Evolutionary conservation across 202 grass and related monocot genomes (phyloP).

Genomic region (Hordeum pubiflorum): DNA sequence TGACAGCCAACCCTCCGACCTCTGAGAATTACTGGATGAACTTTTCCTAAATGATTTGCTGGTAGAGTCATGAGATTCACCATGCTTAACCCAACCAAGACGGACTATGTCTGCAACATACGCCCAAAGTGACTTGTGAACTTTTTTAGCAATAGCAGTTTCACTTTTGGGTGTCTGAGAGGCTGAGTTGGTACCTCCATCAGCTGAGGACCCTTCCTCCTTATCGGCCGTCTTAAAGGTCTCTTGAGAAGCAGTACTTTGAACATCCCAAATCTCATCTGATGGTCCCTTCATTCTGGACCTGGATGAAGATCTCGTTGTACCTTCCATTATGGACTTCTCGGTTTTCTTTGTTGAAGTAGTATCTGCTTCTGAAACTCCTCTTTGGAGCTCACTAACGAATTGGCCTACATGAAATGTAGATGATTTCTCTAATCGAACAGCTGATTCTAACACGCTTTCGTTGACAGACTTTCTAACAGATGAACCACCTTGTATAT

Average conservation of each 20-base stretch:
- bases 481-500: conserved; percentile 35
- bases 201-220: conserved; percentile 35
- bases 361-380: conserved; percentile 29
- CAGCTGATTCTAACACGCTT: conserved; percentile 69
- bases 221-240: conserved; percentile 47
- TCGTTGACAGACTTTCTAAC: conserved; percentile 35
- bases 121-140: conserved; percentile 70
- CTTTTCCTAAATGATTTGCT: conserved; percentile 59
- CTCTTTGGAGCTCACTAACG: conserved; percentile 57
- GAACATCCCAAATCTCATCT: conserved; percentile 65
- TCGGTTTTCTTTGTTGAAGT: conserved; percentile 28
- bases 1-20: conserved; percentile 76
- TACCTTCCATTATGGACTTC: conserved; percentile 39
- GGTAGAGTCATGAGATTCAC: conserved; percentile 41
- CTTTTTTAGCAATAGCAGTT: conserved; percentile 47
- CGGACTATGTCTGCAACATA: conserved; percentile 85
- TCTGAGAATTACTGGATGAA: conserved; percentile 72
- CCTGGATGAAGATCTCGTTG: conserved; percentile 41
- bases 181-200: conserved; percentile 36
- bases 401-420: conserved; percentile 60
- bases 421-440: conserved; percentile 68
- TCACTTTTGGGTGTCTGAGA: conserved; percentile 47
- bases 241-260: conserved; percentile 53
- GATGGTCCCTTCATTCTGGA: conserved; percentile 61
- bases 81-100: conserved; percentile 61